Percentiles rank a stretch among this genome's conserved stretches.
These are phyloP conservation scores for Nannizzia gypsea DNA, from an alignment of 2,329 filamentous ascomycete species.

Conservation along the genomic window DNA sequence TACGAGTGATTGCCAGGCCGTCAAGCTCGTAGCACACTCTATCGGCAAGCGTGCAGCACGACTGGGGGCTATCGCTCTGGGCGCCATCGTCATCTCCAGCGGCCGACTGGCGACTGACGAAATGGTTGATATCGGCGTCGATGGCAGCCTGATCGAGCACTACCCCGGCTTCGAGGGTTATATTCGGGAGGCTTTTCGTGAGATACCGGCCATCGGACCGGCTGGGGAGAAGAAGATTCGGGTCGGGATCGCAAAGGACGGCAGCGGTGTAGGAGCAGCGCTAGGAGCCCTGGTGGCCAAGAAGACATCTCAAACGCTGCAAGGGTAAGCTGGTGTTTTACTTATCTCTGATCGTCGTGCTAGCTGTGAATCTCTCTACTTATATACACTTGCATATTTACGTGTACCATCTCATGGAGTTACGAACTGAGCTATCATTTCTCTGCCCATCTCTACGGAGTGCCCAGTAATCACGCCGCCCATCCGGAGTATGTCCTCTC, in stretches of 20 bases:
- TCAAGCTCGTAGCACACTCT: conserved; percentile 70
- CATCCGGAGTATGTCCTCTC: too few species aligned
- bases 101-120: conserved; percentile 57
- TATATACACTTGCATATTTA: too few species aligned
- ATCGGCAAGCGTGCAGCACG: conserved; percentile 82
- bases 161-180: conserved; percentile 87
- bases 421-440: too few species aligned
- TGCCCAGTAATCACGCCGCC: too few species aligned
- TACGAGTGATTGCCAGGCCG: conserved; percentile 73
- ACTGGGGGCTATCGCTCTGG: conserved; percentile 77
- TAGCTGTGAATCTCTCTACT: too few species aligned
- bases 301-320: conserved; percentile 26
- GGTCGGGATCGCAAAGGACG: conserved; percentile 95
- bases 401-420: too few species aligned
- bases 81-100: conserved; percentile 68
- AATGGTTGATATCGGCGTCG: conserved; percentile 81
- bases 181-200: conserved; percentile 68
- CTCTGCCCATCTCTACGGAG: too few species aligned
- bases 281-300: conserved; percentile 86
- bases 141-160: conserved; percentile 88
- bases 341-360: background rate
- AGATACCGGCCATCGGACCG: conserved; percentile 64
- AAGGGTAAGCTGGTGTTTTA: background rate
- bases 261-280: conserved; percentile 87
- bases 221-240: conserved; percentile 73